Evolutionary conservation across 139 green algal genomes (phyloP).

Genomic region (Zygnema cylindricum): DNA sequence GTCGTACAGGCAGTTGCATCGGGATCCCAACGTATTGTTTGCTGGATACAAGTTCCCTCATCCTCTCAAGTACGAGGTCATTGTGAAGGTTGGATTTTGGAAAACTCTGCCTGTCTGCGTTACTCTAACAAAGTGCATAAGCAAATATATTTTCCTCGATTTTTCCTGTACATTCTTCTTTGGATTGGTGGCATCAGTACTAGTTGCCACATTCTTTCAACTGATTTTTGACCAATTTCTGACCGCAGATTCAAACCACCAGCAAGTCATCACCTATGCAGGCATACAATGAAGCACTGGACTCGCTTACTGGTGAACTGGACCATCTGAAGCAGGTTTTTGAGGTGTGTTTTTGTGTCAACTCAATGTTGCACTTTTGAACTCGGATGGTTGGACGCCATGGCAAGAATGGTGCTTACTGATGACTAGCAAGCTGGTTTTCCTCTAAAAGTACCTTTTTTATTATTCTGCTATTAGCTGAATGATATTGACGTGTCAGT

Average conservation of each 20-base stretch:
- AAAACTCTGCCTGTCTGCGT: background rate
- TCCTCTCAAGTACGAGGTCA: constrained; percentile 86
- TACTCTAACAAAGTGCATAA: too few relatives aligned
- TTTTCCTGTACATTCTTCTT: too few relatives aligned
- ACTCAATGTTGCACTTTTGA: too few relatives aligned
- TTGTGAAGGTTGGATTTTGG: constrained; percentile 68
- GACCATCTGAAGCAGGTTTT: constrained; percentile 33
- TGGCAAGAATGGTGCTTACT: too few relatives aligned
- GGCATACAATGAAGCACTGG: constrained; percentile 41
- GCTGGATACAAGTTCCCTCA: constrained; percentile 94
- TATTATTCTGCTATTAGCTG: too few relatives aligned
- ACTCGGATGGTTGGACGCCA: too few relatives aligned
- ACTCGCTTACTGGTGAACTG: constrained; percentile 26
- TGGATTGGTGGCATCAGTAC: too few relatives aligned
- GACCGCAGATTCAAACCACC: constrained; percentile 41
- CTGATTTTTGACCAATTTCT: background rate
- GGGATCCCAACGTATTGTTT: constrained; percentile 79
- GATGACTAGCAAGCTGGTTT: too few relatives aligned
- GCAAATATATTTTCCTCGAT: too few relatives aligned
- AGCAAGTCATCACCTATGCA: constrained; percentile 46
- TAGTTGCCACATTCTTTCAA: too few relatives aligned
- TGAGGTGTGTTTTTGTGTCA: background rate
- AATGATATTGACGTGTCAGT: too few relatives aligned
- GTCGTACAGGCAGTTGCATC: constrained; percentile 64
- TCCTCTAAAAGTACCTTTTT: too few relatives aligned